Conservation (phyloP, 768 basidiomycete species). For the Flagelloscypha sp. region DNA sequence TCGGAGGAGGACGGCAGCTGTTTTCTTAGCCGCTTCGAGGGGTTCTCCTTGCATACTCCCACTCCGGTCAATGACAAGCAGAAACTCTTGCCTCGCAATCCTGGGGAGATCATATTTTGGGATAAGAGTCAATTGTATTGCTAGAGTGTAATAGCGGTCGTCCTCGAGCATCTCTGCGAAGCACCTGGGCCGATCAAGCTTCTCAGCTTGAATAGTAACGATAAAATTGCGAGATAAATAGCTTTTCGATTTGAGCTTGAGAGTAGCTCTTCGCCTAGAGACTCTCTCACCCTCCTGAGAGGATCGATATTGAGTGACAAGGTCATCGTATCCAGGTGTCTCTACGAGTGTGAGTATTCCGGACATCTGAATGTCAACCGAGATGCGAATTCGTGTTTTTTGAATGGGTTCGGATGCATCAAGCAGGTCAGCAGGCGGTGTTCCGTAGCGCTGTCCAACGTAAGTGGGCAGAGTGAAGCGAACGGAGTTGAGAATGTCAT, state of each 20-base stretch:
- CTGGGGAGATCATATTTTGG: slow-evolving; percentile 40
- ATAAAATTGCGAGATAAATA: slow-evolving; percentile 46
- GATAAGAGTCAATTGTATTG: slow-evolving; percentile 47
- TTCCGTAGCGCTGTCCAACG: slow-evolving; percentile 47
- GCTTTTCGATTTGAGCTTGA: slow-evolving; percentile 28
- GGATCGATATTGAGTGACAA: slow-evolving; percentile 26
- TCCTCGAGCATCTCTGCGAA: slow-evolving; percentile 40
- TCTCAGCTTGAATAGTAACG: slow-evolving; percentile 37
- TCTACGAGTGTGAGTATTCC: slow-evolving; percentile 30
- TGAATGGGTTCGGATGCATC: slow-evolving; percentile 19
- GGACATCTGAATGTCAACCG: slow-evolving; percentile 40
- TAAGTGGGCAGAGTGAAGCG: slow-evolving; percentile 47
- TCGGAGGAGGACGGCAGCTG: slow-evolving; percentile 38
- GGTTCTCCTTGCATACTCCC: slow-evolving; percentile 39
- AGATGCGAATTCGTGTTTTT: slow-evolving; percentile 31
- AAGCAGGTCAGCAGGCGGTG: slow-evolving; percentile 28
- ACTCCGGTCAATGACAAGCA: slow-evolving; percentile 54
- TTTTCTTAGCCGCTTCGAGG: slow-evolving; percentile 40
- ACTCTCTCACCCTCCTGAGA: slow-evolving; percentile 22
- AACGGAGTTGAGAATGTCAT: slow-evolving; percentile 37
- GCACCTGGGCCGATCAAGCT: slow-evolving; percentile 46
- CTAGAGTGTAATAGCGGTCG: slow-evolving; percentile 27
- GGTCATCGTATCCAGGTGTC: slow-evolving; percentile 36
- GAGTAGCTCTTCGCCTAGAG: slow-evolving; percentile 33
- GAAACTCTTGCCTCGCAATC: slow-evolving; percentile 41